These are phyloP conservation scores for Heracleum sosnowskyi DNA, from an alignment of 129 eudicot genomes.

Conservation along the genomic window DNA sequence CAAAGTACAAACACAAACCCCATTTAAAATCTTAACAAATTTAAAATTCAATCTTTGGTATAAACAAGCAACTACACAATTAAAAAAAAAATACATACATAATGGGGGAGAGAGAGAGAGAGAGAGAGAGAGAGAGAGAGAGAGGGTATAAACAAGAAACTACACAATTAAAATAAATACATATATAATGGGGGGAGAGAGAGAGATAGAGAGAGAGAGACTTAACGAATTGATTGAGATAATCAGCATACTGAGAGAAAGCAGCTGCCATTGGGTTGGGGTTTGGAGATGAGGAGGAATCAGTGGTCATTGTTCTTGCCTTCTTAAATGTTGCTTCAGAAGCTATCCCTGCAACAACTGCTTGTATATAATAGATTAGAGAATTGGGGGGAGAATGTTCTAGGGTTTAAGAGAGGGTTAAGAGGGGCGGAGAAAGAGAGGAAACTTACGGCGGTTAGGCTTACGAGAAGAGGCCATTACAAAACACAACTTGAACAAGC, in stretches of 20 bases:
- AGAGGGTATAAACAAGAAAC: too few relatives aligned
- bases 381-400: neutral
- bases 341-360: conserved; percentile 47
- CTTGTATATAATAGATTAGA: neutral
- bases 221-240: conserved; percentile 65
- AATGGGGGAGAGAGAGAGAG: neutral
- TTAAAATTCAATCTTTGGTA: neutral
- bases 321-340: conserved; percentile 37
- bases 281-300: conserved; percentile 19
- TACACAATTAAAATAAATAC: too few relatives aligned
- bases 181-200: neutral
- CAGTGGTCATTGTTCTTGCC: conserved; percentile 45
- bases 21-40: neutral
- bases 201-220: neutral
- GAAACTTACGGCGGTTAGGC: neutral
- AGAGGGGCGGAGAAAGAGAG: neutral
- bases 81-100: neutral
- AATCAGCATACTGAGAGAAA: conserved; percentile 58
- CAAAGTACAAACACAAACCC: neutral
- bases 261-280: conserved; percentile 36
- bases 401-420: neutral
- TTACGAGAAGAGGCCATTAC: neutral
- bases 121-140: neutral
- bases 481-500: neutral
- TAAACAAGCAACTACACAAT: neutral